Conservation (phyloP, 768 basidiomycete species). For the Boletellus sp. region DNA sequence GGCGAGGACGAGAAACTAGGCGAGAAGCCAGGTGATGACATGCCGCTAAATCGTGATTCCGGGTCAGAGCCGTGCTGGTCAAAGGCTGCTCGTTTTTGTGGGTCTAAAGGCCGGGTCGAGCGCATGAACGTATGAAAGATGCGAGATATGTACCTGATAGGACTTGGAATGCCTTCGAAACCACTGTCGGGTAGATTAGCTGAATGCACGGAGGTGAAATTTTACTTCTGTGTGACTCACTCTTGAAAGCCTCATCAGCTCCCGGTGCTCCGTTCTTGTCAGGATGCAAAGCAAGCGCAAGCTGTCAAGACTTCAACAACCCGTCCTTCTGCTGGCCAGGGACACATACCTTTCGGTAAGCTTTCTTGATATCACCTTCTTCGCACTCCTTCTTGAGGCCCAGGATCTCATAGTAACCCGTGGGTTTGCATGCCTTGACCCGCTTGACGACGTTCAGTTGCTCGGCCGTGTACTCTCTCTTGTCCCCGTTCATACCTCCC, state of each 20-base stretch:
- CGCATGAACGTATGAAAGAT: neutral
- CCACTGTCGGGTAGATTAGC: conserved; percentile 54
- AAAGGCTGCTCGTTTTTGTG: conserved; percentile 84
- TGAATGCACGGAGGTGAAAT: conserved; percentile 1
- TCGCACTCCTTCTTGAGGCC: conserved; percentile 75
- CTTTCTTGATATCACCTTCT: conserved; percentile 85
- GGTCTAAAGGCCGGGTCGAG: conserved; percentile 43
- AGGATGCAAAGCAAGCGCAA: conserved; percentile 85
- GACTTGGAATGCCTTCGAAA: conserved; percentile 96
- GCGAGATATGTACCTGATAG: conserved; percentile 57
- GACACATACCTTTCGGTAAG: conserved; percentile 82
- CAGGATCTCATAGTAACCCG: conserved; percentile 93
- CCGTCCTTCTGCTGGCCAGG: neutral
- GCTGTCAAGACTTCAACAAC: conserved; percentile 39
- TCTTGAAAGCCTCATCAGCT: conserved; percentile 97
- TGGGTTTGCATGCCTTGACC: conserved; percentile 79
- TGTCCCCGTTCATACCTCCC: conserved; percentile 63
- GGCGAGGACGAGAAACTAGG: conserved; percentile 48
- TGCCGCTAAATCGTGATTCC: conserved; percentile 74
- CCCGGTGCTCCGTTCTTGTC: conserved; percentile 97
- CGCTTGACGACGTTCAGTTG: conserved; percentile 81
- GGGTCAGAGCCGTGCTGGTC: conserved; percentile 88
- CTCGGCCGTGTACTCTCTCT: conserved; percentile 85
- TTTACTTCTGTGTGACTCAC: conserved; percentile 44
- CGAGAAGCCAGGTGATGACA: conserved; percentile 52